Conservation (phyloP, 257 asterid species). For the Penstemon eatonii region DNA sequence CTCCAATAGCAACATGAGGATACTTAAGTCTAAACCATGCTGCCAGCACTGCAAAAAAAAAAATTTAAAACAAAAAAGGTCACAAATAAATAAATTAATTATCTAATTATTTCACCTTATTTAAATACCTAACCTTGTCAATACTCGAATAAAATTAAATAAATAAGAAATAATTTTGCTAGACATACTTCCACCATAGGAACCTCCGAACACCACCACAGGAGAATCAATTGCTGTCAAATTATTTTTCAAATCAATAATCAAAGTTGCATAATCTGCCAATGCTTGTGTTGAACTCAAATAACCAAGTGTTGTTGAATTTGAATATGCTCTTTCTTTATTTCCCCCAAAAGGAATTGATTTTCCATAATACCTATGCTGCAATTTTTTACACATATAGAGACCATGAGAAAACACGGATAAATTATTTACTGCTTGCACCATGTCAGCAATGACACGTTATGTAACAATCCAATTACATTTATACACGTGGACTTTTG, state of each 20-base stretch:
- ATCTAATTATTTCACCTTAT: background rate
- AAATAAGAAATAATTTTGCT: background rate
- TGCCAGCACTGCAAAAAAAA: constrained; percentile 67
- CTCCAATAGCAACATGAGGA: constrained; percentile 80
- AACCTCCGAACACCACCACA: constrained; percentile 84
- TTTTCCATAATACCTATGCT: constrained; percentile 86
- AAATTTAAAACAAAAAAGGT: background rate
- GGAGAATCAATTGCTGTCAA: constrained; percentile 62
- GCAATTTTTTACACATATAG: constrained; percentile 18
- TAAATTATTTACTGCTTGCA: no score
- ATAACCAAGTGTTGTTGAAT: constrained; percentile 72
- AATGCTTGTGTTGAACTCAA: constrained; percentile 78
- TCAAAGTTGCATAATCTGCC: constrained; percentile 79
- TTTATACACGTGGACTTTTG: no score
- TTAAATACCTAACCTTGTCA: background rate
- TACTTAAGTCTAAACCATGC: constrained; percentile 93
- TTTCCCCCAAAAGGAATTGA: constrained; percentile 74
- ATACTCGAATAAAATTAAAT: background rate
- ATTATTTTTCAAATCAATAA: constrained; percentile 67
- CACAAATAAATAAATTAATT: background rate
- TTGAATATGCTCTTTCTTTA: constrained; percentile 50
- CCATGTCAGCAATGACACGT: no score
- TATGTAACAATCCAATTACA: no score
- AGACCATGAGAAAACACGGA: no score
- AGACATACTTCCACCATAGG: constrained; percentile 83